phyloP scores from a whole-genome alignment of 2,329 filamentous ascomycete species.

The Fusarium sp. region DNA sequence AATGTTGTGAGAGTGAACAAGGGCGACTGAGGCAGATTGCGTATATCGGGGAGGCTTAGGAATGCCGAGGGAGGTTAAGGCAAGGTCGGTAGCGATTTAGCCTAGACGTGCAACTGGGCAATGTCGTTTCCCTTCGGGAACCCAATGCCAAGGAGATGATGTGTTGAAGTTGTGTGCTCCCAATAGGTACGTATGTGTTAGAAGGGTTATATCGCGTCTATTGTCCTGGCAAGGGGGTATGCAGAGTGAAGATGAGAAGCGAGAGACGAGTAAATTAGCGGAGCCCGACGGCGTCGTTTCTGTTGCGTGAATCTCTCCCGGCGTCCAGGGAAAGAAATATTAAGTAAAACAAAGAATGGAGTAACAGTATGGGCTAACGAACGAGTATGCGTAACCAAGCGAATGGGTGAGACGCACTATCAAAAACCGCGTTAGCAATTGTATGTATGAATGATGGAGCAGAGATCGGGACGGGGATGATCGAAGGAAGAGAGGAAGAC shows the following conservation, averaged over 20 bases:
- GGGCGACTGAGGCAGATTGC: slow-evolving; percentile 17
- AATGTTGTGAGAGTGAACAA: background rate
- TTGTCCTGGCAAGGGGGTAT: slow-evolving; percentile 28
- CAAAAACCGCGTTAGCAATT: slow-evolving; percentile 37
- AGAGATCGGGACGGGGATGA: slow-evolving; percentile 32
- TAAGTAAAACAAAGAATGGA: slow-evolving; percentile 32
- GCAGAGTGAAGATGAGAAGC: slow-evolving; percentile 21
- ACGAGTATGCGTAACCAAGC: slow-evolving; percentile 37
- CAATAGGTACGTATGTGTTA: slow-evolving; percentile 2
- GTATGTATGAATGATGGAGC: slow-evolving; percentile 16
- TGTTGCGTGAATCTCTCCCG: slow-evolving; percentile 1
- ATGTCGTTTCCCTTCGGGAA: background rate
- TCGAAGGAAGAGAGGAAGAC: slow-evolving; percentile 2
- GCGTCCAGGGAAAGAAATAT: slow-evolving; percentile 10
- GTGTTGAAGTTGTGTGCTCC: slow-evolving; percentile 9
- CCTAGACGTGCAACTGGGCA: slow-evolving; percentile 9
- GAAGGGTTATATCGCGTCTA: slow-evolving; percentile 28
- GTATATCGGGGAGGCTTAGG: slow-evolving; percentile 20
- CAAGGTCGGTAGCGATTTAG: slow-evolving; percentile 10
- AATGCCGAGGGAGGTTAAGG: slow-evolving; percentile 26
- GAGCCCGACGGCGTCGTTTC: slow-evolving; percentile 4
- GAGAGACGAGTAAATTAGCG: slow-evolving; percentile 33
- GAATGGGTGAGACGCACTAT: slow-evolving; percentile 40
- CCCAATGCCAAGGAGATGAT: slow-evolving; percentile 1
- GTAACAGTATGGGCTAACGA: slow-evolving; percentile 25